Percentiles rank a stretch among this genome's conserved stretches.
These are phyloP conservation scores for Globisporangium orthogonon DNA, from an alignment of 352 stramenopile genomes.

Conservation along the genomic window DNA sequence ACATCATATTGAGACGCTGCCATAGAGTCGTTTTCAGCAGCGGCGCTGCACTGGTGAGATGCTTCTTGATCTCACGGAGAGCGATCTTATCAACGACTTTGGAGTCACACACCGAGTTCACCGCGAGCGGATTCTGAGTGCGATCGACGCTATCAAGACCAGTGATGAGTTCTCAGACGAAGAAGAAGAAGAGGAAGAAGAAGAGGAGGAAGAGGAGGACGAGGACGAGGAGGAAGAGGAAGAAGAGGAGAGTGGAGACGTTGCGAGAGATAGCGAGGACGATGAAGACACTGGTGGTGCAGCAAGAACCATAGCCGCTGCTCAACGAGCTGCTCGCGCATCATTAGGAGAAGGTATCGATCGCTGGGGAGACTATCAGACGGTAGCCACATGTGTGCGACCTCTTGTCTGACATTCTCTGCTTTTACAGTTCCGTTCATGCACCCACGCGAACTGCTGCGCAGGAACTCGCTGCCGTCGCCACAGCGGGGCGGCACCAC, in stretches of 20 bases:
- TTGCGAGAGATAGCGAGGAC: conserved; percentile 15
- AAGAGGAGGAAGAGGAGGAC: conserved; percentile 29
- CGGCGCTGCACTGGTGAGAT: conserved; percentile 61
- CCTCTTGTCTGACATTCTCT: background rate
- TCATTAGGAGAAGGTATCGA: conserved; percentile 19
- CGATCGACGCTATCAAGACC: conserved; percentile 73
- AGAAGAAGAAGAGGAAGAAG: conserved; percentile 48
- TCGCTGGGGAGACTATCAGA: background rate
- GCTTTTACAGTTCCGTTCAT: conserved; percentile 11
- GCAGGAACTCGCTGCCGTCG: conserved; percentile 33
- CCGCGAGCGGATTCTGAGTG: conserved; percentile 64
- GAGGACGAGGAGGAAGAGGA: conserved; percentile 29
- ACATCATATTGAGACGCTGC: background rate
- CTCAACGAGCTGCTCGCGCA: conserved; percentile 7
- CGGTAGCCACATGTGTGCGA: too few species aligned
- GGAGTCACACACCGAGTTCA: conserved; percentile 57
- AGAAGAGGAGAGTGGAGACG: conserved; percentile 18
- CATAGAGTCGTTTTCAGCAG: conserved; percentile 58
- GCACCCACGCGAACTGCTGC: conserved; percentile 36
- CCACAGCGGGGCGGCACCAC: conserved; percentile 15
- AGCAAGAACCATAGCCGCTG: background rate
- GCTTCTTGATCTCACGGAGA: conserved; percentile 64
- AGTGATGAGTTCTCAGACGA: conserved; percentile 61
- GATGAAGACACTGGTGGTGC: background rate
- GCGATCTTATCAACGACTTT: conserved; percentile 73